Evolutionary conservation across 1,284 basidiomycete species (phyloP).

Genomic region (Papiliotrema laurentii): DNA sequence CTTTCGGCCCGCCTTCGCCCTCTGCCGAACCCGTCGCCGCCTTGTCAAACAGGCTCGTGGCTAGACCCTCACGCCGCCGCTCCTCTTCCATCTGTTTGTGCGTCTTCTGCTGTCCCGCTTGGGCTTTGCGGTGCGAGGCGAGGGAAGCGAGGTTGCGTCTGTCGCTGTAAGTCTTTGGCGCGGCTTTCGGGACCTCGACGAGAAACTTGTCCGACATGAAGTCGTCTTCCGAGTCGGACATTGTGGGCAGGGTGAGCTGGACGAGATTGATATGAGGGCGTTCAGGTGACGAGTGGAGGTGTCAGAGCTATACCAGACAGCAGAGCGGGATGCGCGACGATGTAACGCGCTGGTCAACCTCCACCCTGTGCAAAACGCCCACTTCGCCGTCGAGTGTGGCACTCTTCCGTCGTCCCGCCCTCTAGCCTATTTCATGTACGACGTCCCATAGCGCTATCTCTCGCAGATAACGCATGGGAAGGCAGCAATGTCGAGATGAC

Average conservation of each 20-base stretch:
- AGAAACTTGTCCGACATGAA: slow-evolving; percentile 51
- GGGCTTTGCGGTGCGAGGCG: slow-evolving; percentile 23
- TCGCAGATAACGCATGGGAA: too few relatives aligned
- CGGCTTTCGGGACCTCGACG: slow-evolving; percentile 20
- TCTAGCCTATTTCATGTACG: too few relatives aligned
- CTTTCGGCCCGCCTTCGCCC: slow-evolving; percentile 29
- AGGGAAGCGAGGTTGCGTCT: slow-evolving; percentile 20
- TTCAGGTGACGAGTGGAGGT: too few relatives aligned
- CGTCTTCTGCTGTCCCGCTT: slow-evolving; percentile 30
- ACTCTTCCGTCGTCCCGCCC: too few relatives aligned
- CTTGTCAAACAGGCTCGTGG: slow-evolving; percentile 33
- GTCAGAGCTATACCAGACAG: too few relatives aligned
- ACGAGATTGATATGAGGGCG: too few relatives aligned
- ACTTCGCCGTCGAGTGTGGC: too few relatives aligned
- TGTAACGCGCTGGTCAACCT: too few relatives aligned
- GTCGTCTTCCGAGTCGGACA: slow-evolving; percentile 48
- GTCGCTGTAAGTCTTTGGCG: slow-evolving; percentile 27
- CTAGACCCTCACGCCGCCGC: slow-evolving; percentile 34
- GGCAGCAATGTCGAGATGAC: too few relatives aligned
- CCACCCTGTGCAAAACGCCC: too few relatives aligned
- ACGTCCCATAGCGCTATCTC: too few relatives aligned
- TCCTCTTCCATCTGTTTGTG: slow-evolving; percentile 32
- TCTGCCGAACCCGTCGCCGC: not conserved
- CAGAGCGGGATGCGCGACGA: too few relatives aligned
- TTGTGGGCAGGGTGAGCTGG: slow-evolving; percentile 6